Base-by-base conservation (phyloP, 2,329 filamentous ascomycete species). In the Colletotrichum sp. region DNA sequence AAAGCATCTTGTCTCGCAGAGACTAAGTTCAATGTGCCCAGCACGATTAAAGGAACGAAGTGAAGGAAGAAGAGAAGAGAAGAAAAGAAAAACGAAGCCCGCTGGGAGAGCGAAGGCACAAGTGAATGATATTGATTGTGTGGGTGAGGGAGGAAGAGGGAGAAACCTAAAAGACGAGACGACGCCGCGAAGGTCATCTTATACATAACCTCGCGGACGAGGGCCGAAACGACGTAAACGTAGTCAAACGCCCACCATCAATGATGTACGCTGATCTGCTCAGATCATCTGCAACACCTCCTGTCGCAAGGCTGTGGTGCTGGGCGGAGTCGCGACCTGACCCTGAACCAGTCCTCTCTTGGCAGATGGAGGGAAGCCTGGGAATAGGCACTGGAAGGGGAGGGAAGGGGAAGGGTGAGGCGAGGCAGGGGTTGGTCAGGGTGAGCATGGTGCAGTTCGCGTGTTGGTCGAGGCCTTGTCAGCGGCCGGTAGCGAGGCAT, bases 1-100 rank as follows among this genome's bases (percentile, higher is more conserved):
- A 85, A 79, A 80, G 79, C 85, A 87, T 87, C 32, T 80, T 86
- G 81, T 75, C 43, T 75, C 67, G 65, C 69, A 68, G 75, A 77
- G 70, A 77, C 66, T 39, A 60, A 68, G 70, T 77, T 77, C 67
- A 78, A 68, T 77, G 68, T 76, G 75, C 71, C 55, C 76, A 79
- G 58, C 76, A 78, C 74, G 71, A 75, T 73, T 75, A 75, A 80
- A 79, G 77, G 78, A 80, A 80, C 77, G 78, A 80, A 80, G 77
- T 74, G 80, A 79, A 80, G 77, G 72, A 78, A 78, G 78, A 80
- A 66, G 74, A 74, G 76, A 79, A 78, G 73, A 70, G 70, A 71
- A 72, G 72, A 76, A 61, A 72, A 72, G 76, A 77, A 77, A 70
- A 77, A 77, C 75, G 70, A 74, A 77, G 71, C 73, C 73, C 71